These are phyloP conservation scores for Diplogelasinospora grovesii DNA, from an alignment of 495 filamentous ascomycete genomes.

Conservation along the genomic window DNA sequence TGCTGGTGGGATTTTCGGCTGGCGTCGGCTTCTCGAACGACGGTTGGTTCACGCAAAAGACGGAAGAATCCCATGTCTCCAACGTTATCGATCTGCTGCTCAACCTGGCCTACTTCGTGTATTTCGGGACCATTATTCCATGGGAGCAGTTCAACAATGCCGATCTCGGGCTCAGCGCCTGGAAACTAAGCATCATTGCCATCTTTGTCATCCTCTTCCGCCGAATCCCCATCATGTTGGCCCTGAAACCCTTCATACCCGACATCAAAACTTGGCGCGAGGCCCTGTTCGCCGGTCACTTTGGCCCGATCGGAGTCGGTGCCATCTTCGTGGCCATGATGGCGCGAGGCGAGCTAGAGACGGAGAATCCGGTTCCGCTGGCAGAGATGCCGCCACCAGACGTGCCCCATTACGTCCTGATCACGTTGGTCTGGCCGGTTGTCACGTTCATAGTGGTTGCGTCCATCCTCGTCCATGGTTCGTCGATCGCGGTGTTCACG, in stretches of 20 bases:
- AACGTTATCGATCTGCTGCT: slow-evolving; percentile 98
- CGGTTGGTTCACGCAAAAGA: slow-evolving; percentile 98
- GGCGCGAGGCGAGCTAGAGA: slow-evolving; percentile 82
- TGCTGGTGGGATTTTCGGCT: slow-evolving; percentile 92
- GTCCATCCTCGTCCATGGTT: slow-evolving; percentile 94
- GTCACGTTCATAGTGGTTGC: slow-evolving; percentile 89
- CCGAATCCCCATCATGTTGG: slow-evolving; percentile 91
- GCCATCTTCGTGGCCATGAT: slow-evolving; percentile 94
- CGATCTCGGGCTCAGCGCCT: slow-evolving; percentile 66
- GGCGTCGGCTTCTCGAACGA: slow-evolving; percentile 98
- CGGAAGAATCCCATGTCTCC: slow-evolving; percentile 95
- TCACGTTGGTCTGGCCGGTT: slow-evolving; percentile 90
- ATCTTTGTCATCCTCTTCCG: slow-evolving; percentile 93
- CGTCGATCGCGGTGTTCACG: slow-evolving; percentile 96
- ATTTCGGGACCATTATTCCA: slow-evolving; percentile 92
- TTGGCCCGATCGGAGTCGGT: slow-evolving; percentile 96
- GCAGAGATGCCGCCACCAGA: slow-evolving; percentile 48
- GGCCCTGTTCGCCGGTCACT: slow-evolving; percentile 95
- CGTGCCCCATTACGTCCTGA: slow-evolving; percentile 56
- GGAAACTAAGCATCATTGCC: slow-evolving; percentile 84
- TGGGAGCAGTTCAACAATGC: slow-evolving; percentile 80
- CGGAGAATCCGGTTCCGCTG: slow-evolving; percentile 61
- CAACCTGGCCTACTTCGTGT: slow-evolving; percentile 98
- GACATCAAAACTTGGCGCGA: slow-evolving; percentile 99
- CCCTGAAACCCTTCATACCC: slow-evolving; percentile 86